Base-by-base conservation (phyloP, 2,329 filamentous ascomycete species). In the Trichoderma breve region DNA sequence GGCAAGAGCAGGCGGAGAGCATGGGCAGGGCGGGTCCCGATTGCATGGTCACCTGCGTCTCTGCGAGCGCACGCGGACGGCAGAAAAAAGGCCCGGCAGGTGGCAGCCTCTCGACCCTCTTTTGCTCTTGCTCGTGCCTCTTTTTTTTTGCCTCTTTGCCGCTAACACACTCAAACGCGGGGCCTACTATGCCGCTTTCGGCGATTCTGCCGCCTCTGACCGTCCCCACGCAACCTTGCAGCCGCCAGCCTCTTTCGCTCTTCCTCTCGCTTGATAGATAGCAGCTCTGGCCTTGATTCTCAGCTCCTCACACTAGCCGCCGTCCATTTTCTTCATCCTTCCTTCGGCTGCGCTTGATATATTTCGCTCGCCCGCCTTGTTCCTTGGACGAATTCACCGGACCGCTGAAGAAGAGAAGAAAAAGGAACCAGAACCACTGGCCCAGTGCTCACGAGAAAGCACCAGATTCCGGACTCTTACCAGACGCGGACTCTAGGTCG, bases 171-270 rank as follows among this genome's bases (percentile, higher is more conserved):
- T 30, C 18, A 65, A 71, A 71, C 66, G 71, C 66, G 71, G 71
- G 71, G 71, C 66, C 65, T 43, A 26, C 72, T 73, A 73, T 28
- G 18, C 69, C 21, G 3, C 15, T 30, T 64, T 47, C 53, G 63
- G 62, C 30, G 18, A 62, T 79, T 79, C 75, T 79, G 78, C 78
- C 78, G 67, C 70, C n/a, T n/a, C 32, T 75, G 71, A 62, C 78
- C 78, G 78, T 74, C 77, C 39, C 39, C 75, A 39, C 55, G 36
- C 62, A 60, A 51, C 39, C 34, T 53, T 55, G 61, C 71, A 58
- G 53, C 61, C 60, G 39, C 69, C 53, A 78, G 74, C 76, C 75
- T 75, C 77, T 77, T 64, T 65, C 60, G 43, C 61, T 55, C 32
- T 36, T 62, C 57, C 9, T 65, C 60, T 72, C 57, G 63, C 55